Evolutionary conservation across 805 yeast species (phyloP).

Genomic region (Jamesozyma rosinii): DNA sequence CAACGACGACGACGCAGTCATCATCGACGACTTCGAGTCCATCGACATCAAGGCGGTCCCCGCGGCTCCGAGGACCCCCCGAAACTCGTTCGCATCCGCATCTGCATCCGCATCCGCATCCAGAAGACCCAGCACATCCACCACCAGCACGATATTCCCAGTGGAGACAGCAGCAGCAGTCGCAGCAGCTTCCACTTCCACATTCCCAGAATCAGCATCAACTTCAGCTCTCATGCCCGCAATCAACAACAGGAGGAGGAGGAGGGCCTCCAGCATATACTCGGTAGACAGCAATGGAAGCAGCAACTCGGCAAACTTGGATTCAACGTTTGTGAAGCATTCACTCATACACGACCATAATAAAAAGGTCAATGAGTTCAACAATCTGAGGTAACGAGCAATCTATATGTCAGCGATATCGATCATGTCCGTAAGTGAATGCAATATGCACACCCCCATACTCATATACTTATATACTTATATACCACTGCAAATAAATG

Average conservation of each 20-base stretch:
- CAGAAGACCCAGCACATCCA: not conserved
- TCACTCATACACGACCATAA: conserved; percentile 2
- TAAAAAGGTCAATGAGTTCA: conserved; percentile 53
- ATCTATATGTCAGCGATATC: no score
- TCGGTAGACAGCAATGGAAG: not conserved
- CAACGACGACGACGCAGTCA: conserved; percentile 5
- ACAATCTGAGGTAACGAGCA: not conserved
- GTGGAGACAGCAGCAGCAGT: not conserved
- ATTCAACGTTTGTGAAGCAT: not conserved
- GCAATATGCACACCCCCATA: no score
- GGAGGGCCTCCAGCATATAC: conserved; percentile 7
- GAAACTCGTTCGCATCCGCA: not conserved
- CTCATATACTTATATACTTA: no score
- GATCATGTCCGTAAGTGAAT: no score
- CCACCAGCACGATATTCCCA: not conserved
- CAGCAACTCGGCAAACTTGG: not conserved
- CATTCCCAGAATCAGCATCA: conserved; percentile 3
- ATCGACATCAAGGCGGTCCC: not conserved
- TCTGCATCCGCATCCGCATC: not conserved
- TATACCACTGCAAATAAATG: no score
- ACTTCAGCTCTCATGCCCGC: conserved; percentile 2
- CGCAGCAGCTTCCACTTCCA: not conserved
- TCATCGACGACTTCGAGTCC: conserved; percentile 3
- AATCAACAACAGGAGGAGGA: conserved; percentile 2
- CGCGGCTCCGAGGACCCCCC: not conserved